A percentile compares a stretch with the other conserved stretches of the same genome.
These are phyloP conservation scores for Sclerospora graminicola DNA, from an alignment of 352 stramenopile genomes.

Conservation along the genomic window DNA sequence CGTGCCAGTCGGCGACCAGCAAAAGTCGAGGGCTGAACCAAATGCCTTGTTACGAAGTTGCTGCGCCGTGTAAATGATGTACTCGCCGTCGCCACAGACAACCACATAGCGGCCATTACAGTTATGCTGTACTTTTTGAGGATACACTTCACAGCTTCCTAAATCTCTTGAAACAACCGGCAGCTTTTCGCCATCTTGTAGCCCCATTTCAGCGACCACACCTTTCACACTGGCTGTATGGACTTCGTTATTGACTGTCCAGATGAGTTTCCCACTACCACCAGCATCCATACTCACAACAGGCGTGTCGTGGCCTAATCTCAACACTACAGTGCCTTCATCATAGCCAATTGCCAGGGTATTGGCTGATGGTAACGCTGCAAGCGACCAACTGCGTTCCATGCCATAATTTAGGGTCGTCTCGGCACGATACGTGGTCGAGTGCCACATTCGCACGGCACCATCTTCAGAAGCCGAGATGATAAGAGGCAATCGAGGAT, in stretches of 20 bases:
- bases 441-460: conserved; percentile 90
- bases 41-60: conserved; percentile 94
- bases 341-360: conserved; percentile 94
- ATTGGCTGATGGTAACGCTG: conserved; percentile 73
- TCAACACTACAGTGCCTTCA: conserved; percentile 92
- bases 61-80: conserved; percentile 99
- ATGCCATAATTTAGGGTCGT: conserved; percentile 99
- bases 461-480: conserved; percentile 96
- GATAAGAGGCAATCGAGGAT: conserved; percentile 97
- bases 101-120: conserved; percentile 98
- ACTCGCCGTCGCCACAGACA: conserved; percentile 98
- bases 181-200: conserved; percentile 86
- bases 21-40: conserved; percentile 96
- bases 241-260: conserved; percentile 98
- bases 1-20: conserved; percentile 93
- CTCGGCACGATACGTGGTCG: conserved; percentile 93
- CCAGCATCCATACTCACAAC: conserved; percentile 95
- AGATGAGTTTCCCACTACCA: conserved; percentile 93
- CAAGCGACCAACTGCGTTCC: conserved; percentile 95
- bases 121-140: conserved; percentile 97
- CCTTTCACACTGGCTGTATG: conserved; percentile 91
- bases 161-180: conserved; percentile 86
- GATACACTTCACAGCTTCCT: conserved; percentile 96
- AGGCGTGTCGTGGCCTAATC: conserved; percentile 95
- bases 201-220: conserved; percentile 55